Evolutionary conservation across 2,329 filamentous ascomycete species (phyloP).

Genomic region (Ilyonectria robusta): DNA sequence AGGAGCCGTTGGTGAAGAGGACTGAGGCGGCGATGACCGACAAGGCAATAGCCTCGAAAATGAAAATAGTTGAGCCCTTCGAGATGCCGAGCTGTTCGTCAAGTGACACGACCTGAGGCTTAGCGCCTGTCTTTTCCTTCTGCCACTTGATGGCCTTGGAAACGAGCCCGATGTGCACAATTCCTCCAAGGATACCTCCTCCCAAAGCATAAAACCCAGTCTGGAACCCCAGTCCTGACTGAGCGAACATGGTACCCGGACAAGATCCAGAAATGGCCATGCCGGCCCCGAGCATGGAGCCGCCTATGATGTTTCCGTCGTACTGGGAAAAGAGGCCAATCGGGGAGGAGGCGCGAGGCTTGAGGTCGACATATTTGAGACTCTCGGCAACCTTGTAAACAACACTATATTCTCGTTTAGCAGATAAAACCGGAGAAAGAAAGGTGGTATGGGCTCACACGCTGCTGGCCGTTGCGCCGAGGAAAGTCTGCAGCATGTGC

Average conservation of each 20-base stretch:
- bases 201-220: slow-evolving; percentile 67
- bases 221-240: slow-evolving; percentile 67
- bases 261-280: slow-evolving; percentile 77
- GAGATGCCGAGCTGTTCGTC: slow-evolving; percentile 59
- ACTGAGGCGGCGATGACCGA: slow-evolving; percentile 57
- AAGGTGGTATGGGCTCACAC: slow-evolving; percentile 62
- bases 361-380: slow-evolving; percentile 58
- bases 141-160: slow-evolving; percentile 51
- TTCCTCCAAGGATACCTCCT: slow-evolving; percentile 70
- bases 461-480: slow-evolving; percentile 73
- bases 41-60: slow-evolving; percentile 60
- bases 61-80: slow-evolving; percentile 53
- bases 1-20: slow-evolving; percentile 43
- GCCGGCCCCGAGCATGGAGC: slow-evolving; percentile 72
- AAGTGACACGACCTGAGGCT: slow-evolving; percentile 52
- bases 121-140: slow-evolving; percentile 43
- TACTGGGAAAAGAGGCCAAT: slow-evolving; percentile 68
- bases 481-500: slow-evolving; percentile 76
- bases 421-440: background rate
- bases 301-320: slow-evolving; percentile 77
- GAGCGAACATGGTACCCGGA: slow-evolving; percentile 75
- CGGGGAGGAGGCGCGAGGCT: slow-evolving; percentile 65
- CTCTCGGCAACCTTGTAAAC: slow-evolving; percentile 62
- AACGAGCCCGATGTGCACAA: slow-evolving; percentile 64
- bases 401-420: slow-evolving; percentile 49